Conservation (phyloP, 192 early-diverging fungal species). For the Mortierella alpina region DNA sequence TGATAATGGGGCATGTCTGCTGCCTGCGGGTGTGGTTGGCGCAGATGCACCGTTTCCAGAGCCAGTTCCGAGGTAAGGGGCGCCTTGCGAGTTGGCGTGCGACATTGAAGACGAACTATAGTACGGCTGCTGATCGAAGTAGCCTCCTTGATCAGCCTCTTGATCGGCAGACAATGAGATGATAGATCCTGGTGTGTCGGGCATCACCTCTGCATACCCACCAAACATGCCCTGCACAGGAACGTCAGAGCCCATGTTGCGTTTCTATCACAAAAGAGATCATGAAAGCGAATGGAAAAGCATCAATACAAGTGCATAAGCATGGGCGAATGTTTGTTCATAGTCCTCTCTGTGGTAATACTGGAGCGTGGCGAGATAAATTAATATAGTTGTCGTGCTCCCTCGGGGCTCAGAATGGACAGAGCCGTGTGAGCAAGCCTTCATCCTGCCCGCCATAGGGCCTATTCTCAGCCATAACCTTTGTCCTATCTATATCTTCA, state of each 20-base stretch:
- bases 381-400: too few species aligned
- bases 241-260: slow-evolving; percentile 39
- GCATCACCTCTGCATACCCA: slow-evolving; percentile 10
- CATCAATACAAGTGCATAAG: not conserved
- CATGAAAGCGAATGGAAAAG: not conserved
- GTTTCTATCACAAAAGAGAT: slow-evolving; percentile 31
- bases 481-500: too few species aligned
- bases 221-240: slow-evolving; percentile 21
- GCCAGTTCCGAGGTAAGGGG: not conserved
- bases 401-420: too few species aligned
- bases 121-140: slow-evolving; percentile 37
- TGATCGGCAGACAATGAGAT: slow-evolving; percentile 5
- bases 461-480: too few species aligned
- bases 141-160: not conserved
- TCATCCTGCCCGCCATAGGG: too few species aligned
- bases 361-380: too few species aligned
- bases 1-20: not conserved
- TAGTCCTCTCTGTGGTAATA: not conserved
- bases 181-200: slow-evolving; percentile 36
- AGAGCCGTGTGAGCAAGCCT: too few species aligned
- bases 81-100: slow-evolving; percentile 2
- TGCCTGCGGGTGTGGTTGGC: slow-evolving; percentile 21
- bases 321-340: not conserved
- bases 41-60: slow-evolving; percentile 10
- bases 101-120: not conserved